Evolutionary conservation across 2,329 filamentous ascomycete species (phyloP), one percentile per base, ranked within the genome.

Genomic region (Monosporascus sp.): DNA sequence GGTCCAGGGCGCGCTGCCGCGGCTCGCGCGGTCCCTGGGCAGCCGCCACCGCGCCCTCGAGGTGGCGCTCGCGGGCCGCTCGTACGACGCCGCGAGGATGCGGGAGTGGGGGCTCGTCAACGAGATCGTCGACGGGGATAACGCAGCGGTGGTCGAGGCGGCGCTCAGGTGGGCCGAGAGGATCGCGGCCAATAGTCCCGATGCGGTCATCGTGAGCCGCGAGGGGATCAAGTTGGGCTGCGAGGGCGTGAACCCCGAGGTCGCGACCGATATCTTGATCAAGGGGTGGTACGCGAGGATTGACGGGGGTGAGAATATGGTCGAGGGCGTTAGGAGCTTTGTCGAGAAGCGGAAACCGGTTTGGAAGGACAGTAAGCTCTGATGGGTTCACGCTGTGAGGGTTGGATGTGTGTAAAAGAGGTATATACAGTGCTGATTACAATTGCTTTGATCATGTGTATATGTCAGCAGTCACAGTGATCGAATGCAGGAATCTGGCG

Each of bases 261-360:
- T 81, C 55, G 86, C 73, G 9, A 89, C 83, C 37, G 73, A 73
- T 55, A 64, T 81, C 57, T 66, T 88, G 52, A 74, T 77, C 17
- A 76, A 82, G 51, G 78, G 77, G 2, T 80, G 84, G 74, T 85
- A 81, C 62, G 73, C 72, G 51, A 74, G 74, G 54, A 75, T 92
- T 52, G 75, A 85, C 56, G 77, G 74, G 2, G 87, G 83, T 0
- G 84, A 88, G 60, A 93, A 93, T 68, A 84, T 90, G 70, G 80
- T 78, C 52, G 88, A 92, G 70, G 89, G 89, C 0, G 75, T 92
- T 20, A 74, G 68, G 70, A 88, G 87, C 55, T 93, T 93, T 73
- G 84, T 88, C 18, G 87, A 91, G 76, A 90, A 85, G 77, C 76
- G 87, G 64, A 79, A 81, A 70, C 82, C 88, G 2, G 74, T 74